Conservation (phyloP, 371 early-diverging fungal genomes). For the Zancudomyces culisetae region DNA sequence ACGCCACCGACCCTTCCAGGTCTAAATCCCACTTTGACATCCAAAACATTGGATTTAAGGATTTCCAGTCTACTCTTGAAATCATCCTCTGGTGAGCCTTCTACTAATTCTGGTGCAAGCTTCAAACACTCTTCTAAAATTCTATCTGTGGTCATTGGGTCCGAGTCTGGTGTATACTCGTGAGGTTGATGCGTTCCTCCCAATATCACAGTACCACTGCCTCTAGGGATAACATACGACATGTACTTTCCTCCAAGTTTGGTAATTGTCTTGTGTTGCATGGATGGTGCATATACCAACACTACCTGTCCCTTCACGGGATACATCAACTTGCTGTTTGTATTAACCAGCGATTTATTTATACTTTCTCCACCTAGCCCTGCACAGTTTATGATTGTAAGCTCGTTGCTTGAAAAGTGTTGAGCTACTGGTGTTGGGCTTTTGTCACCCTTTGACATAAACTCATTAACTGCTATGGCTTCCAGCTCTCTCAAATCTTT, state of each 20-base stretch:
- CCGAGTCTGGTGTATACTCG: constrained; percentile 14
- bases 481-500: neutral
- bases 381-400: constrained; percentile 33
- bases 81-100: constrained; percentile 3
- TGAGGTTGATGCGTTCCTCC: constrained; percentile 33
- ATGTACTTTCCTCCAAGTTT: constrained; percentile 11
- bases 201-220: constrained; percentile 33
- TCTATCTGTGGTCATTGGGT: constrained; percentile 12
- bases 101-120: constrained; percentile 28
- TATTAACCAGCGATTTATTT: constrained; percentile 33
- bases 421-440: neutral
- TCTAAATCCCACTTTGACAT: constrained; percentile 30
- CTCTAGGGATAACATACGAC: constrained; percentile 37
- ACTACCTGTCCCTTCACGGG: constrained; percentile 38
- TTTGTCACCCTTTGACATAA: constrained; percentile 12
- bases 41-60: constrained; percentile 12
- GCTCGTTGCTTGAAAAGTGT: neutral
- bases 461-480: neutral
- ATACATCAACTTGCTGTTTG: constrained; percentile 27
- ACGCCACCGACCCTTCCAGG: constrained; percentile 33
- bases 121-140: constrained; percentile 26
- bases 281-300: constrained; percentile 27
- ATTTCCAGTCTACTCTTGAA: neutral
- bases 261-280: constrained; percentile 22
- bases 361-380: constrained; percentile 26